Percentiles rank a stretch among this genome's conserved stretches.
phyloP scores from a whole-genome alignment of 2,329 filamentous ascomycete species.

The Claviceps sp. region DNA sequence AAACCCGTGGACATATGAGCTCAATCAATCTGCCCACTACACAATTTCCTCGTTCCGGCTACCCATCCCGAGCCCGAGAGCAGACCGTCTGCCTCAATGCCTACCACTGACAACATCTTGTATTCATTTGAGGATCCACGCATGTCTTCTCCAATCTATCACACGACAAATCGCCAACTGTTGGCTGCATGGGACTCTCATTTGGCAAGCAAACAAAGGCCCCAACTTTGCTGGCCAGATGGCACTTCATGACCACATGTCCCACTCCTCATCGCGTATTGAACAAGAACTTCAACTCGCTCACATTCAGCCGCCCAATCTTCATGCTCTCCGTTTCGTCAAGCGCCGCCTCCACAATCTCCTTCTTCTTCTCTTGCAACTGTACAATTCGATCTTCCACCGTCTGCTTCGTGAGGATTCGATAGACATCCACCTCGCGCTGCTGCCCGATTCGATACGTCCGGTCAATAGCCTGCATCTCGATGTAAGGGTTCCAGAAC shows the following conservation, averaged over 20 bases:
- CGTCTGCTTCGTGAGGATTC: constrained; percentile 61
- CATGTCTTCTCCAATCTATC: no score
- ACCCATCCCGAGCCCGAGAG: no score
- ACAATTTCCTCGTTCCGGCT: no score
- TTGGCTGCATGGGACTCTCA: no score
- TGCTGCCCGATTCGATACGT: constrained; percentile 78
- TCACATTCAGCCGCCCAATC: constrained; percentile 50
- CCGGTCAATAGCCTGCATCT: constrained; percentile 83
- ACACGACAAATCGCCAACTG: no score
- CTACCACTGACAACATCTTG: no score
- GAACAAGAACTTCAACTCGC: constrained; percentile 61
- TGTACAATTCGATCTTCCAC: constrained; percentile 78
- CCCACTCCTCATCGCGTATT: constrained; percentile 9
- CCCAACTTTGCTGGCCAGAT: no score
- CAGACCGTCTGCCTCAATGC: no score
- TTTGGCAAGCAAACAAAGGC: no score
- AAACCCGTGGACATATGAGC: no score
- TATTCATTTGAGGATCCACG: no score
- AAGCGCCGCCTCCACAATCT: constrained; percentile 64
- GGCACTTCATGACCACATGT: not conserved
- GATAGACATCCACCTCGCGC: constrained; percentile 62
- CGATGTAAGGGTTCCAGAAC: constrained; percentile 89
- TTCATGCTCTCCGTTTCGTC: constrained; percentile 59
- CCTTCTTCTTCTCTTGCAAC: constrained; percentile 66
- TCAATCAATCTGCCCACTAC: no score